Base-by-base conservation (phyloP, 192 early-diverging fungal genomes). In the Coemansia reversa region DNA sequence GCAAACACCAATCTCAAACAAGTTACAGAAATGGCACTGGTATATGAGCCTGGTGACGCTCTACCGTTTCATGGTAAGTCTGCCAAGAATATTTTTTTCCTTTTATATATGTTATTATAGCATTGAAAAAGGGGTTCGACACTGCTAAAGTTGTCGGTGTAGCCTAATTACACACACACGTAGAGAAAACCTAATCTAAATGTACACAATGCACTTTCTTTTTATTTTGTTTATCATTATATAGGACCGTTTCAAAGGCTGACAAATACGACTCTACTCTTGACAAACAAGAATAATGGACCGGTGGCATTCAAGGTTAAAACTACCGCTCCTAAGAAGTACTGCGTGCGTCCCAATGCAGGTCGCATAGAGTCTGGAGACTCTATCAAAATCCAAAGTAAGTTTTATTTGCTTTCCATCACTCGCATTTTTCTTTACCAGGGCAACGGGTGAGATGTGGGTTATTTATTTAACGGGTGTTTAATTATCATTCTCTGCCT, bases 221-320 rank as follows among this genome's bases (percentile, higher is more conserved):
- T 11, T 3, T 39, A 9, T 1, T 9, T 39, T 39, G 35, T 39
- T 39, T 39, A 39, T 11, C 9, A 39, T 39, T 30, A 16, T 57
- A 27, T 74, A 89, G 87, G 87, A 66, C 90, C 90, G 22, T 84
- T 91, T 61, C 85, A 86, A 48, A 69, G 75, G 50, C 72, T 83
- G 55, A 84, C 86, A 52, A 83, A 87, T 47, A 84, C 85, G 55
- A 58, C 62, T 7, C 66, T 90, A 55, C 59, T 68, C n/a, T 81
- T 92, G 56, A 81, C 72, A 25, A 92, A 92, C 83, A 77, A 82
- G 28, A 82, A 83, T 60, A 76, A 84, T 59, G 51, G 84, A 42
- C 84, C 92, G 1, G 82, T 95, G 29, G 91, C 92, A n/a, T 99
- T 95, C 86, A 97, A 99, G 72, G 92, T 99, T 70, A 99, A 99